These are phyloP conservation scores for Rhodotorula graminis DNA, from an alignment of 768 basidiomycete genomes.

Conservation along the genomic window DNA sequence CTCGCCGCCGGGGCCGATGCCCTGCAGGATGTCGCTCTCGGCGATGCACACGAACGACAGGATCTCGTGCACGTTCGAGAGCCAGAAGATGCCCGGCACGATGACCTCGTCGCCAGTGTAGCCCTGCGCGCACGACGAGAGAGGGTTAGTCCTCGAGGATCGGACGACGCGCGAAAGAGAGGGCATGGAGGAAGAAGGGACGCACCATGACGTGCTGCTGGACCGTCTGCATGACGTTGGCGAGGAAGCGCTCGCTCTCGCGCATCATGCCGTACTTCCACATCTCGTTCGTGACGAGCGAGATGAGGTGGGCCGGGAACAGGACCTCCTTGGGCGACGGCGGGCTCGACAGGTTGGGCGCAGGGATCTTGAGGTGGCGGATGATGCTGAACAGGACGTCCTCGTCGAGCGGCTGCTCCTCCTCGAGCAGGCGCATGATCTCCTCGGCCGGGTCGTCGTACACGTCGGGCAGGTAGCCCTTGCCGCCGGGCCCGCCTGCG, in stretches of 20 bases:
- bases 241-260: slow-evolving; percentile 95
- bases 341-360: slow-evolving; percentile 80
- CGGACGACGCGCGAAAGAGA: neutral
- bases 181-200: slow-evolving; percentile 19
- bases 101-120: slow-evolving; percentile 92
- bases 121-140: slow-evolving; percentile 39
- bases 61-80: slow-evolving; percentile 99
- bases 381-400: slow-evolving; percentile 87
- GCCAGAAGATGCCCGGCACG: slow-evolving; percentile 94
- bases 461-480: slow-evolving; percentile 50
- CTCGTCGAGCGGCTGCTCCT: slow-evolving; percentile 81
- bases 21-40: slow-evolving; percentile 97
- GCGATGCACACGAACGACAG: slow-evolving; percentile 97
- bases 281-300: slow-evolving; percentile 98
- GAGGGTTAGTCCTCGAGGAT: neutral
- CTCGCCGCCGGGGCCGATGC: slow-evolving; percentile 93
- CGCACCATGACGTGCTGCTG: slow-evolving; percentile 96
- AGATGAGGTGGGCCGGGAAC: slow-evolving; percentile 97
- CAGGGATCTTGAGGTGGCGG: slow-evolving; percentile 85
- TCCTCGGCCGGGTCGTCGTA: slow-evolving; percentile 89
- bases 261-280: slow-evolving; percentile 97
- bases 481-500: slow-evolving; percentile 32
- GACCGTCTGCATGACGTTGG: slow-evolving; percentile 97
- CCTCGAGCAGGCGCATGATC: slow-evolving; percentile 88
- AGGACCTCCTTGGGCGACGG: slow-evolving; percentile 95